Percentiles rank a stretch among this genome's conserved stretches.
Evolutionary conservation across 2,329 filamentous ascomycete species (phyloP).

Genomic region (Aspergillus tamarii): DNA sequence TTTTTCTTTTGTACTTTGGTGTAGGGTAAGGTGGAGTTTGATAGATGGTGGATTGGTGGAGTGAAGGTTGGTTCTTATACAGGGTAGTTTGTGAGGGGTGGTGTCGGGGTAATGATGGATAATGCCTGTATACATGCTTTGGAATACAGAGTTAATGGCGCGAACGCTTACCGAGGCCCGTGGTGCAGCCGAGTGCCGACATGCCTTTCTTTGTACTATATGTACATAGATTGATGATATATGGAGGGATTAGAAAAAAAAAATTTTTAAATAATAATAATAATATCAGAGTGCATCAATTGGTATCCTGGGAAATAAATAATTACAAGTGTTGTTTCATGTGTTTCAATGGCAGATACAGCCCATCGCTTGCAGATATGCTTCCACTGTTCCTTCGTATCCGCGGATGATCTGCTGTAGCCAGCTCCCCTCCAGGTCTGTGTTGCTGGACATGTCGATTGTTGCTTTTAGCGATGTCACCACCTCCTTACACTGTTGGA

Average conservation of each 20-base stretch:
- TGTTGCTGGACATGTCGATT: constrained; percentile 16
- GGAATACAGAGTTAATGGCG: background rate
- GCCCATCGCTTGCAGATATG: constrained; percentile 31
- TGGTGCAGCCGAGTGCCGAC: constrained; percentile 11
- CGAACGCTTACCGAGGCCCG: constrained; percentile 16
- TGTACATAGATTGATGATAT: background rate
- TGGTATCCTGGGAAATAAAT: background rate
- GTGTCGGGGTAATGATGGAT: constrained; percentile 6
- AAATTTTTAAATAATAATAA: no score
- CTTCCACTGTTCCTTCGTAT: constrained; percentile 33
- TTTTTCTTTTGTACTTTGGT: background rate
- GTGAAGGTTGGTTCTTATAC: background rate
- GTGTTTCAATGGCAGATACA: constrained; percentile 29
- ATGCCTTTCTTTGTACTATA: background rate
- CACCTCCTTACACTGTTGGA: constrained; percentile 33
- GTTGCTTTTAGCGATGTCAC: constrained; percentile 27
- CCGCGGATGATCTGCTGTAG: constrained; percentile 33
- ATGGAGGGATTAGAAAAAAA: background rate
- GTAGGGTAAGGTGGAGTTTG: background rate
- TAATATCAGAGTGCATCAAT: background rate
- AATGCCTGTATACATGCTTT: background rate
- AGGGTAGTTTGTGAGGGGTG: background rate
- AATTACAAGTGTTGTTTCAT: constrained; percentile 6
- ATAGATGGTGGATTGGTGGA: background rate
- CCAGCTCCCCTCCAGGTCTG: constrained; percentile 22